phyloP scores from a whole-genome alignment of 306 rosid genomes.

The Benincasa hispida region DNA sequence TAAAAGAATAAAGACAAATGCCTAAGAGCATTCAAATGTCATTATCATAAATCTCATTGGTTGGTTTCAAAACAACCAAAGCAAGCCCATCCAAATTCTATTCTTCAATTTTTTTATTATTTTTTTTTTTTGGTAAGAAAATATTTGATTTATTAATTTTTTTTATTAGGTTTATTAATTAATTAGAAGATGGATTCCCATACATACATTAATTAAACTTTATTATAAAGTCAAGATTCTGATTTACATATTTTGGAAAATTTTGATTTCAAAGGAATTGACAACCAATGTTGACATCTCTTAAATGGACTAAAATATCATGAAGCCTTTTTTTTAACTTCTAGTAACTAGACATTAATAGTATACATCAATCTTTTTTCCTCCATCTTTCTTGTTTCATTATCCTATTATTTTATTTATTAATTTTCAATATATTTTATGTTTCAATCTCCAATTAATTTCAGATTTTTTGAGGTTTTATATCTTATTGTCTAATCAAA shows the following conservation, averaged over 20 bases:
- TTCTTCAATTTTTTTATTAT: not conserved
- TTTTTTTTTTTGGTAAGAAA: not conserved
- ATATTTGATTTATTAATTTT: not conserved
- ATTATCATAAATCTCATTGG: constrained; percentile 1
- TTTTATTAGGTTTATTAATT: not conserved
- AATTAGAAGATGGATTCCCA: not conserved
- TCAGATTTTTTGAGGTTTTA: not conserved
- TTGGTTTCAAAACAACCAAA: not conserved
- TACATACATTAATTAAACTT: not conserved
- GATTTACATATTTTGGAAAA: not conserved
- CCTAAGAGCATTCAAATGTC: not conserved
- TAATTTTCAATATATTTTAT: not conserved
- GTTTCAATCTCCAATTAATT: not conserved
- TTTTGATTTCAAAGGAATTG: not conserved
- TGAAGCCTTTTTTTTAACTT: not conserved
- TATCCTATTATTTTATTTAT: not conserved
- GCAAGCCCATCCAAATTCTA: not conserved
- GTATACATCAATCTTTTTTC: not conserved
- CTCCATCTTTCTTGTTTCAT: not conserved
- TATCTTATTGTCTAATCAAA: not conserved
- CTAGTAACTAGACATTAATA: no score
- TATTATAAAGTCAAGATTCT: constrained; percentile 1
- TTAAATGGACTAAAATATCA: not conserved
- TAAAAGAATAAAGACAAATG: not conserved
- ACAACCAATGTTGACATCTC: not conserved